phyloP scores from a whole-genome alignment of 2,329 filamentous ascomycete species.

The Cercospora citrullina region DNA sequence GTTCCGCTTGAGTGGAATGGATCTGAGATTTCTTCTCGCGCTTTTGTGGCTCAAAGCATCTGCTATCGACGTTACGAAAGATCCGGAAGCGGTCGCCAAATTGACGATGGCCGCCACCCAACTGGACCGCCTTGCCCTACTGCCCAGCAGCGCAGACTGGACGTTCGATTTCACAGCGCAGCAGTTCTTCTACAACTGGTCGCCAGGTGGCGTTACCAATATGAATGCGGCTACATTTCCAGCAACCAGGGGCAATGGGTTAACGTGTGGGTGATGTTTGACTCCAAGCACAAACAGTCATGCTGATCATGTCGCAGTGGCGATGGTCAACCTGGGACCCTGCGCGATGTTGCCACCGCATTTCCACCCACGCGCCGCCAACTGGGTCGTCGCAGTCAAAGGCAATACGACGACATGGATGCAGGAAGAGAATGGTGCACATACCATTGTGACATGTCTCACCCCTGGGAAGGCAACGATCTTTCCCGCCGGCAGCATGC shows the following conservation, averaged over 20 bases:
- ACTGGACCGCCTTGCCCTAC: slow-evolving; percentile 47
- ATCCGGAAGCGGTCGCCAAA: slow-evolving; percentile 44
- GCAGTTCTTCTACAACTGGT: slow-evolving; percentile 45
- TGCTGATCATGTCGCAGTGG: slow-evolving; percentile 30
- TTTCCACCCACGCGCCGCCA: slow-evolving; percentile 52
- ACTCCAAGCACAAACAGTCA: neutral
- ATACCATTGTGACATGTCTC: slow-evolving; percentile 45
- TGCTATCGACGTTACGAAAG: slow-evolving; percentile 43
- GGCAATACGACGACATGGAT: slow-evolving; percentile 56
- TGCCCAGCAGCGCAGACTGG: slow-evolving; percentile 48
- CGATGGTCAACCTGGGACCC: slow-evolving; percentile 48
- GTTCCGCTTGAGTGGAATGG: slow-evolving; percentile 22
- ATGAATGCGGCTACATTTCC: slow-evolving; percentile 56
- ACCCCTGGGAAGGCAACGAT: slow-evolving; percentile 52
- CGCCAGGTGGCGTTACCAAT: slow-evolving; percentile 53
- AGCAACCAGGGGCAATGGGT: slow-evolving; percentile 48
- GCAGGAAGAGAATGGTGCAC: slow-evolving; percentile 54
- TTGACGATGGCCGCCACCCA: slow-evolving; percentile 47
- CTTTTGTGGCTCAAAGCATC: slow-evolving; percentile 28
- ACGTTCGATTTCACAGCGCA: slow-evolving; percentile 51
- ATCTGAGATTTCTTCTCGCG: slow-evolving; percentile 26
- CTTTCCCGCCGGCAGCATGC: slow-evolving; percentile 51
- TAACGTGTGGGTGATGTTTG: slow-evolving; percentile 45
- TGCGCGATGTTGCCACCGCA: slow-evolving; percentile 56
- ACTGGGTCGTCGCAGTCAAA: slow-evolving; percentile 50